These are phyloP conservation scores for Heritiera littoralis DNA, from an alignment of 345 rosid genomes.

Conservation along the genomic window DNA sequence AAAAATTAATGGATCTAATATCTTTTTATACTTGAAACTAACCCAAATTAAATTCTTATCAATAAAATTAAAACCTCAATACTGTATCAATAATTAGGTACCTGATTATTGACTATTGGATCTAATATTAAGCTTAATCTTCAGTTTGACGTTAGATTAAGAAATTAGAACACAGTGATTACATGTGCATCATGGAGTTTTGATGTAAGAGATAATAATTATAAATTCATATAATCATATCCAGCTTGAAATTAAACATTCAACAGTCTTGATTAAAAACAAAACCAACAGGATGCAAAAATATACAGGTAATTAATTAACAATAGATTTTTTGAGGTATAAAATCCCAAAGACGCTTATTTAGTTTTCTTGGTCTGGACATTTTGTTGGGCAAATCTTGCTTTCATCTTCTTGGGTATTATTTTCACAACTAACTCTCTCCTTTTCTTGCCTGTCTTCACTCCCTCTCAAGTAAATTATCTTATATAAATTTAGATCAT, in stretches of 20 bases:
- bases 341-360: not conserved
- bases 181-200: conserved; percentile 18
- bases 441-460: conserved; percentile 28
- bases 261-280: not conserved
- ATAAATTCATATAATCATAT: not conserved
- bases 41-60: too few relatives aligned
- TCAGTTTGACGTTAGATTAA: not conserved
- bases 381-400: conserved; percentile 32
- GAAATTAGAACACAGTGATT: conserved; percentile 2
- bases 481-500: not conserved
- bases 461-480: not conserved
- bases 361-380: conserved; percentile 34
- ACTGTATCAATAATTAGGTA: too few relatives aligned
- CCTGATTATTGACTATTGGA: conserved; percentile 11
- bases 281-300: not conserved
- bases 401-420: conserved; percentile 16
- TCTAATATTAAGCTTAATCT: conserved; percentile 1
- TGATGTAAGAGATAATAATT: not conserved
- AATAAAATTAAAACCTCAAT: too few relatives aligned
- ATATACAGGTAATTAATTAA: not conserved
- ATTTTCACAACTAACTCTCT: conserved; percentile 43
- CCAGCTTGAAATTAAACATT: not conserved
- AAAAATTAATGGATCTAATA: conserved; percentile 28
- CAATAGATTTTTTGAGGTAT: not conserved
- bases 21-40: not conserved